phyloP scores from a whole-genome alignment of 306 rosid genomes.

The Clitoria ternatea region DNA sequence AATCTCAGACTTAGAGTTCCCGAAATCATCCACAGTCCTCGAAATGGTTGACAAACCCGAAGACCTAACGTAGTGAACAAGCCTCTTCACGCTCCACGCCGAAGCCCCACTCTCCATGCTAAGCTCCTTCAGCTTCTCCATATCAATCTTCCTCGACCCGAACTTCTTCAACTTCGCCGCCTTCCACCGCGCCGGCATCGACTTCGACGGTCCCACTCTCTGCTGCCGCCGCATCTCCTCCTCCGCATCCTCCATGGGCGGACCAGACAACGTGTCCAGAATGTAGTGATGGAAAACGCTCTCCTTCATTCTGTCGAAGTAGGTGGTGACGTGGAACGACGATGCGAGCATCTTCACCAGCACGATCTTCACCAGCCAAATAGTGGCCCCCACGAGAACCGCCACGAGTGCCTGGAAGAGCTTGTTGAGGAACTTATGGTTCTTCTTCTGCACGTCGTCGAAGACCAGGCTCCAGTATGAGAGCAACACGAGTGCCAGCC shows the following conservation, averaged over 20 bases:
- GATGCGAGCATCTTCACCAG: slow-evolving; percentile 46
- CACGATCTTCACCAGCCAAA: slow-evolving; percentile 48
- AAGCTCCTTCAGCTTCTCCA: slow-evolving; percentile 44
- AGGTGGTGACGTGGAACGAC: slow-evolving; percentile 45
- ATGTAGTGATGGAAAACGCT: slow-evolving; percentile 54
- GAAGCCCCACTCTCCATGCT: slow-evolving; percentile 37
- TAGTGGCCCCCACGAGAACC: slow-evolving; percentile 30
- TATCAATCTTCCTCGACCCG: slow-evolving; percentile 41
- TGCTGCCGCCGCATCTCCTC: not conserved
- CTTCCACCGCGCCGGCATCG: slow-evolving; percentile 27
- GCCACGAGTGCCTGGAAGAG: slow-evolving; percentile 41
- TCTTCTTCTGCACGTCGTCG: slow-evolving; percentile 28
- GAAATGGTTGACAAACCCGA: slow-evolving; percentile 46
- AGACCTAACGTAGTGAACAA: slow-evolving; percentile 39
- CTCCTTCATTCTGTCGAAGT: slow-evolving; percentile 54
- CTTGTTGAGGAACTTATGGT: slow-evolving; percentile 41
- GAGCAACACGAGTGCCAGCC: slow-evolving; percentile 38
- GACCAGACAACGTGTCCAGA: slow-evolving; percentile 38
- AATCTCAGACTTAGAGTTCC: slow-evolving; percentile 39
- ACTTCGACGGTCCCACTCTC: not conserved
- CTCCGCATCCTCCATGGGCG: slow-evolving; percentile 28
- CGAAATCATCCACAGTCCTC: slow-evolving; percentile 35
- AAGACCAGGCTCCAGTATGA: slow-evolving; percentile 46
- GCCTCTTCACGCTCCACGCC: slow-evolving; percentile 46
- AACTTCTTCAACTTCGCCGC: slow-evolving; percentile 7